phyloP scores from a whole-genome alignment of 1,284 basidiomycete genomes.

The Trametes versicolor region DNA sequence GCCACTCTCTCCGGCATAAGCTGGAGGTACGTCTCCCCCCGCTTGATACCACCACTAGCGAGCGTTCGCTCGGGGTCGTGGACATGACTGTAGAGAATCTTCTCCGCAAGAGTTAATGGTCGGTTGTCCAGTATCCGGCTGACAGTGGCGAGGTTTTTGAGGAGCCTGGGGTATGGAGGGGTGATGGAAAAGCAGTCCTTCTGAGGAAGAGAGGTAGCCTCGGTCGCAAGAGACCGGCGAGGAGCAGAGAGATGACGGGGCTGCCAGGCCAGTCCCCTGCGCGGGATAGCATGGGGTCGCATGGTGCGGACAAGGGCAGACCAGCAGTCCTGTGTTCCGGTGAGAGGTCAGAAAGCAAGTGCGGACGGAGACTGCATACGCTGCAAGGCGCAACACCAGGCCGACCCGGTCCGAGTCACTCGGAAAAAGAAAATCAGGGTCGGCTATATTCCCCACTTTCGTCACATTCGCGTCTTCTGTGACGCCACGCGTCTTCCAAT shows the following conservation, averaged over 20 bases:
- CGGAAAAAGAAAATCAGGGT: constrained; percentile 15
- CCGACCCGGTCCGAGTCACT: constrained; percentile 24
- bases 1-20: constrained; percentile 94
- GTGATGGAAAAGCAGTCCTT: constrained; percentile 86
- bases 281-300: constrained; percentile 22
- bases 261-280: constrained; percentile 15
- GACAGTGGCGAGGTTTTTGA: constrained; percentile 80
- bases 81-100: constrained; percentile 97
- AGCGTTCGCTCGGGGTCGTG: constrained; percentile 82
- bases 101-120: constrained; percentile 94
- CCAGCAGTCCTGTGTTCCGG: constrained; percentile 19
- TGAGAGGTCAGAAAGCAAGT: background rate
- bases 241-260: constrained; percentile 19
- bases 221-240: constrained; percentile 58
- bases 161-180: constrained; percentile 87
- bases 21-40: constrained; percentile 93
- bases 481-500: constrained; percentile 23
- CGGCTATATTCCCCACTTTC: background rate
- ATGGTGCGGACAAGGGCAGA: constrained; percentile 24
- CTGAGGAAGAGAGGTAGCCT: constrained; percentile 57
- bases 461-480: constrained; percentile 15
- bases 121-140: constrained; percentile 73
- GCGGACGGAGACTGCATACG: background rate
- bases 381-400: background rate
- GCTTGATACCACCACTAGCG: constrained; percentile 70